A percentile compares a stretch with the other conserved stretches of the same genome.
Evolutionary conservation across 768 basidiomycete genomes (phyloP).

Genomic region (Thelephora aurantiotincta): DNA sequence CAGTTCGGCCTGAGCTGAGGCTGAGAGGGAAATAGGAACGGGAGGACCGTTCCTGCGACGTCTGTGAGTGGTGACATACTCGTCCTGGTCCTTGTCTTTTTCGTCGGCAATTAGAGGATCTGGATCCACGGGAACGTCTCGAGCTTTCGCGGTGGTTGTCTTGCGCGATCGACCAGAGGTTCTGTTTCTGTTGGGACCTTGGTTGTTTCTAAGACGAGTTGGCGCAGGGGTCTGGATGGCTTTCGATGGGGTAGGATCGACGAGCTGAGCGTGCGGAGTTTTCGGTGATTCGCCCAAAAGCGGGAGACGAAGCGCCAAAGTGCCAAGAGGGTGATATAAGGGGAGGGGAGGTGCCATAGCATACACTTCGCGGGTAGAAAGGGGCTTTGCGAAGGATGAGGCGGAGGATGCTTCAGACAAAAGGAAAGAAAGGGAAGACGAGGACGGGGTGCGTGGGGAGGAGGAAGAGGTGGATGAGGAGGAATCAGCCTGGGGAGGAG

Average conservation of each 20-base stretch:
- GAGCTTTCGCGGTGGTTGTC: neutral
- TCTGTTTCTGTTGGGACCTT: neutral
- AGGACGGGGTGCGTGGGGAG: neutral
- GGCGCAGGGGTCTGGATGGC: neutral
- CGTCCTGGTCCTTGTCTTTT: neutral
- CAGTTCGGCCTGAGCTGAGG: neutral
- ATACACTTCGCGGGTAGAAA: conserved; percentile 11
- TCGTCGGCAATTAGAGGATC: neutral
- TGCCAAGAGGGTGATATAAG: conserved; percentile 54
- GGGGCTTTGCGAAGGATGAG: conserved; percentile 5
- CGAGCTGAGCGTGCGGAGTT: neutral
- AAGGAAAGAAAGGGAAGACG: neutral
- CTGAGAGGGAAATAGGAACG: neutral
- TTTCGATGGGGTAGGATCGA: neutral
- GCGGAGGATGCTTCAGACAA: neutral
- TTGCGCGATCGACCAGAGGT: neutral
- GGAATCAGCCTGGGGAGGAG: conserved; percentile 2
- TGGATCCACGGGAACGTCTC: neutral
- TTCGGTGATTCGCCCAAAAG: neutral
- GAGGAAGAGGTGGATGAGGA: conserved; percentile 10
- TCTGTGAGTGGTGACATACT: neutral
- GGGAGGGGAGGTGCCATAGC: conserved; percentile 33
- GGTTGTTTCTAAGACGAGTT: neutral
- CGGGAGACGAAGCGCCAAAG: conserved; percentile 27
- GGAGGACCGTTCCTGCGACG: neutral